Base-by-base conservation (phyloP, 345 rosid genomes). In the Lumnitzera littorea region DNA sequence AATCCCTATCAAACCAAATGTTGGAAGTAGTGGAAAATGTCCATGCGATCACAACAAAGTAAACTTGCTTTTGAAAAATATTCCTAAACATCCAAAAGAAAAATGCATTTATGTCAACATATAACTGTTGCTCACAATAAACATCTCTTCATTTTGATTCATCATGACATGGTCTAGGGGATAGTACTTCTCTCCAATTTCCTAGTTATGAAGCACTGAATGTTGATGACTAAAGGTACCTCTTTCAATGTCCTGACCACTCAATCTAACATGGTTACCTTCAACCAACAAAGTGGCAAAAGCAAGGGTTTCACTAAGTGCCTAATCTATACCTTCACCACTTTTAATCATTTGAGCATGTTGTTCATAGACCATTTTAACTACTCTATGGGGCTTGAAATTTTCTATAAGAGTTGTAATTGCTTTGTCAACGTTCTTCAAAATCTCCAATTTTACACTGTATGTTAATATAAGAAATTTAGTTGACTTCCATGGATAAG, bases 191-290 rank as follows among this genome's bases (percentile, higher is more conserved):
- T 60, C 55, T 54, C 70, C 70, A 27, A 65, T 67, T 55, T 67
- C 64, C 51, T 67, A 65, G 54, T 67, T 65, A 8, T 67, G 70
- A 67, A 67, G 58, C 9, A 67, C 65, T 6, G 70, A 67, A 60
- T 67, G 70, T 16, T 65, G 64, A 67, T 67, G 70, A 61, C 70
- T 67, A 55, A 67, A 67, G 24, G 70, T 67, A 14, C 70, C 70
- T 48, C 70, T 60, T 60, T 67, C 70, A 1, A 67, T 65, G 54
- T 67, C 70, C 50, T 67, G 70, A 29, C 70, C 70, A 1, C 70
- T 67, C 54, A 67, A 55, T 48, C 70, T 67, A 20, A 67, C 70
- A 23, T 67, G 70, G 46, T 67, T 67, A 15, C 70, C 70, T 49
- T 67, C 70, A 24, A 60, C 14, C 5, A 67, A 20, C 53, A 67